These are phyloP conservation scores for Dendrobium officinale DNA, from an alignment of 106 monocot genomes.

Conservation along the genomic window DNA sequence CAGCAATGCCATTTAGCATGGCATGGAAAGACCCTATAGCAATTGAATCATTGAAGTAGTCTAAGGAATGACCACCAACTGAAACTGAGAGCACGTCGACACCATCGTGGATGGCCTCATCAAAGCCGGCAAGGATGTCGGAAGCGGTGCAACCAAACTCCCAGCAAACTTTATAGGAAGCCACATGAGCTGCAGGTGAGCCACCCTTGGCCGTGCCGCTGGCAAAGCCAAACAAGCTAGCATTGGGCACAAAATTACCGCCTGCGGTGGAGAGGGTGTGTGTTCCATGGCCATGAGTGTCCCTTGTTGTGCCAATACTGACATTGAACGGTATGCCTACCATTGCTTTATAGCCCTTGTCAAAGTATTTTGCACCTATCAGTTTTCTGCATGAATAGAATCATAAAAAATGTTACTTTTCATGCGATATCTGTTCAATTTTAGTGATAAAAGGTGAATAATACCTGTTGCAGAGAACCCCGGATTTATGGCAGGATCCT, in stretches of 20 bases:
- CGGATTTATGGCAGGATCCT: slow-evolving; percentile 17
- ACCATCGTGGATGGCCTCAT: slow-evolving; percentile 49
- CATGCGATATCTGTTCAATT: too few relatives aligned
- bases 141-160: slow-evolving; percentile 7
- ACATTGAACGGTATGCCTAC: neutral
- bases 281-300: slow-evolving; percentile 50
- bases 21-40: slow-evolving; percentile 39
- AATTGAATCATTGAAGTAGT: slow-evolving; percentile 10
- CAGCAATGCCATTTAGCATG: slow-evolving; percentile 13
- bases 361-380: slow-evolving; percentile 36
- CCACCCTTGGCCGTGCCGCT: slow-evolving; percentile 58
- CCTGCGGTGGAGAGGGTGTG: slow-evolving; percentile 73
- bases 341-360: neutral
- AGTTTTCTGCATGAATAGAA: slow-evolving; percentile 16
- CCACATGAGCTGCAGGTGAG: slow-evolving; percentile 35
- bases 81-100: slow-evolving; percentile 58
- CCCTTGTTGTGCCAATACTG: slow-evolving; percentile 12
- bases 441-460: neutral
- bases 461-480: slow-evolving; percentile 30
- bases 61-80: slow-evolving; percentile 1
- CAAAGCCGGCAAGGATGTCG: slow-evolving; percentile 37
- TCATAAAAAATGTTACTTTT: neutral
- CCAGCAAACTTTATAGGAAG: slow-evolving; percentile 52
- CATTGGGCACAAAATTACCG: slow-evolving; percentile 25
- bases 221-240: slow-evolving; percentile 40